Evolutionary conservation across 164 flowering plant species (phyloP).

Genomic region (Amborella trichopoda): DNA sequence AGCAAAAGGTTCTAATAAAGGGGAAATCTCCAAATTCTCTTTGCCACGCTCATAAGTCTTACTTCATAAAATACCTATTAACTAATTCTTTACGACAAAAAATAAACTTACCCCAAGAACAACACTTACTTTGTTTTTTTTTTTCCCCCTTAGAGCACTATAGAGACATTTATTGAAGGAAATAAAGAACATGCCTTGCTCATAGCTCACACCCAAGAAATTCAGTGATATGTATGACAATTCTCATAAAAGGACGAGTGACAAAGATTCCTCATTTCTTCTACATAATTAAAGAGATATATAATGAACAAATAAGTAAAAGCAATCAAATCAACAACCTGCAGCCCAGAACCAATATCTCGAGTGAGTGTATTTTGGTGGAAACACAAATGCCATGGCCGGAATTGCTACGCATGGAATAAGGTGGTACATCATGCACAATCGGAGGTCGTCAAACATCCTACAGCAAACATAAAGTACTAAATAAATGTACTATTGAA

Average conservation of each 20-base stretch:
- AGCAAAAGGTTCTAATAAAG: too few species aligned
- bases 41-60: too few species aligned
- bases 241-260: neutral
- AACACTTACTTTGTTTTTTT: too few species aligned
- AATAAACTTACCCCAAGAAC: too few species aligned
- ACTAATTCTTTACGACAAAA: too few species aligned
- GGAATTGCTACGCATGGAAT: conserved; percentile 35
- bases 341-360: conserved; percentile 40
- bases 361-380: conserved; percentile 38
- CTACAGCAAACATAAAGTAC: conserved; percentile 31
- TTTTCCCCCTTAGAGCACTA: too few species aligned
- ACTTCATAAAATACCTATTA: too few species aligned
- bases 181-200: neutral
- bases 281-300: neutral
- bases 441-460: conserved; percentile 38
- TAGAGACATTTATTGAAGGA: neutral
- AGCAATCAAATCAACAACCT: conserved; percentile 16
- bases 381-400: conserved; percentile 18
- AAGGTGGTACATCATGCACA: conserved; percentile 37
- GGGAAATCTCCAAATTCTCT: too few species aligned
- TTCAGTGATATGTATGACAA: neutral
- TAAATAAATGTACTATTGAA: too few species aligned
- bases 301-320: neutral
- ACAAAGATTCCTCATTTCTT: neutral
- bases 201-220: neutral